Base-by-base conservation (phyloP, 2,329 filamentous ascomycete species). In the Diaporthe sp. region DNA sequence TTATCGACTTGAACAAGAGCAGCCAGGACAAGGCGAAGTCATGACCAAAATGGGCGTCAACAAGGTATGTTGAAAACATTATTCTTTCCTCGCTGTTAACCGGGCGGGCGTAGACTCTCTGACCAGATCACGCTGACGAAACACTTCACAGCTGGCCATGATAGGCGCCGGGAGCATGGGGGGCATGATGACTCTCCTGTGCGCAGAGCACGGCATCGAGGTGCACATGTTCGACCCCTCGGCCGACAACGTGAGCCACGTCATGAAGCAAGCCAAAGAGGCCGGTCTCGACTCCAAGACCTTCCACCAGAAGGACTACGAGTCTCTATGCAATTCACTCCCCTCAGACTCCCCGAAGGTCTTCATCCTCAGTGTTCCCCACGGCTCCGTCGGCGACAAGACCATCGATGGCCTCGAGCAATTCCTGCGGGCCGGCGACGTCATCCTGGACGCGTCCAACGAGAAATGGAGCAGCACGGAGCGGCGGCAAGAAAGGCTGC, bases 381-480 rank as follows among this genome's bases (percentile, higher is more conserved):
- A 90, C 74, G 85, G 85, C 45, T 77, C 75, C 15, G 81, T 82
- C 5, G 83, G 82, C 9, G 84, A 86, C 76, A 79, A 80, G n/a
- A 82, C 82, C 33, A 77, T 86, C 13, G 81, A 85, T 38, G 74
- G 67, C 55, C 77, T 83, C 10, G 76, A 73, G 82, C 84, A 71
- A 74, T 91, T 89, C 75, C 83, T 94, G 4, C 85, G 87, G 25
- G 84, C 85, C 58, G 90, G 89, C 19, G 92, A 94, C 79, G 90
- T 94, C 69, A 90, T 94, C 72, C 86, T 94, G 42, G 92, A 94
- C 79, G 91, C 90, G 13, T 90, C 90, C 0, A 94, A 94, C 78
- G 92, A 94, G 81, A 86, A 92, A 79, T 94, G 90, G 82, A 83
- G 87, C 47, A 90, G 89, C 61, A 94, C 92, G 0, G 90, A 94